phyloP scores from a whole-genome alignment of 164 flowering plant species.

The Taxillus chinensis region DNA sequence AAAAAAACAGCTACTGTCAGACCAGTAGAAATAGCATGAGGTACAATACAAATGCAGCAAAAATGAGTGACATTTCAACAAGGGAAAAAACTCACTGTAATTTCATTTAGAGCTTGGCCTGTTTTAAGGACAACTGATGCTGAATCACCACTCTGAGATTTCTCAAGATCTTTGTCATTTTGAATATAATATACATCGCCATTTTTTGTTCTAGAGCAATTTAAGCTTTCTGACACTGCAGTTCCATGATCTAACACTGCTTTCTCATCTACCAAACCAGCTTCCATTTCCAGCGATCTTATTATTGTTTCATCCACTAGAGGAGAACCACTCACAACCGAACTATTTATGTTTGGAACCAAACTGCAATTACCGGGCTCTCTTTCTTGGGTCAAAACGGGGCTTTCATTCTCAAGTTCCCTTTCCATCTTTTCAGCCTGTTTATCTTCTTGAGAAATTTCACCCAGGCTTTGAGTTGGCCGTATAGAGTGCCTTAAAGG shows the following conservation, averaged over 20 bases:
- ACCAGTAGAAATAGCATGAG: no score
- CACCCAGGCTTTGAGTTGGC: conserved; percentile 10
- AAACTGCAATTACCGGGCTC: no score
- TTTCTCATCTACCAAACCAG: conserved; percentile 5
- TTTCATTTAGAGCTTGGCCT: conserved; percentile 9
- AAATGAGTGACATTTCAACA: no score
- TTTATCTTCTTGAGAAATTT: conserved; percentile 12
- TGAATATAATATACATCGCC: conserved; percentile 5
- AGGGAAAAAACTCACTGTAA: conserved; percentile 16
- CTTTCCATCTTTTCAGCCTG: conserved; percentile 8
- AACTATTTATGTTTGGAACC: neutral
- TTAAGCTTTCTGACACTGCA: conserved; percentile 11
- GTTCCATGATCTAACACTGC: conserved; percentile 7
- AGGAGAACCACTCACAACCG: neutral
- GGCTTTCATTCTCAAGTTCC: conserved; percentile 2
- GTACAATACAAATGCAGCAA: no score
- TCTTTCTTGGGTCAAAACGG: neutral
- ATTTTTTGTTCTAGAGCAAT: neutral
- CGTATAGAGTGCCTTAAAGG: conserved; percentile 27
- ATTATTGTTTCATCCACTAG: conserved; percentile 8
- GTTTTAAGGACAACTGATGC: conserved; percentile 9
- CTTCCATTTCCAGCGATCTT: conserved; percentile 5
- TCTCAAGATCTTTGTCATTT: neutral
- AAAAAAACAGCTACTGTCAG: no score
- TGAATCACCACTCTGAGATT: conserved; percentile 8